Evolutionary conservation across 441 rosid genomes (phyloP), one percentile per base, ranked within the genome.

Genomic region (Sinapis alba): DNA sequence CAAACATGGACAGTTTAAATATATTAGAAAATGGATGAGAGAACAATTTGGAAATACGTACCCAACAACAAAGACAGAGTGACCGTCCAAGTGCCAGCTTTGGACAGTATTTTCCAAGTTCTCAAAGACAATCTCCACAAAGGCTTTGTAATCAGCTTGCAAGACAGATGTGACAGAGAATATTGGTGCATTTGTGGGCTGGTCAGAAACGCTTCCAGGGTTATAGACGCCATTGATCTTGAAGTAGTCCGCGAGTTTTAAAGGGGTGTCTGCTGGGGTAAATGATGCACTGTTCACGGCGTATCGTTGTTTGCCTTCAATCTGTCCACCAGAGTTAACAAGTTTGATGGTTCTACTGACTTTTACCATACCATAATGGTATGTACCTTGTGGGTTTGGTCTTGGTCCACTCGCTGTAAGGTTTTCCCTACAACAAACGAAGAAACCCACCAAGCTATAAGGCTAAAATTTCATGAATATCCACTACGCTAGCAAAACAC

Each of bases 361-460:
- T 79, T 92, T 90, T 64, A 92, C 80, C 80, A 83, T 77, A 13
- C 98, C 98, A 50, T 92, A 92, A 71, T 92, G 98, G 88, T 92
- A 92, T 19, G 98, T 86, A 1, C 98, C 97, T 68, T 92, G 98
- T 4, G 97, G 97, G 76, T 90, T 90, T 43, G 98, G 98, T 78
- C 98, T 85, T 28, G 97, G 97, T 75, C 94, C 97, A 75, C 98
- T 92, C 12, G 97, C 95, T 2, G 94, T 86, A 15, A 92, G 96
- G 75, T 92, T 88, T 54, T 91, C 85, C 87, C 97, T 90, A 83
- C 68, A 80, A 83, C 45, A 28, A 16, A 57, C 10, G 19, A 57
- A 41, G 16, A 41, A 41, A 36, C 10, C 43, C 43, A 11, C 43
- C 43, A 36, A 36, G 43, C 43, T 36, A 11, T 36, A 11, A 36